Evolutionary conservation across 2,329 filamentous ascomycete genomes (phyloP).

Genomic region (Botrytis byssoidea): DNA sequence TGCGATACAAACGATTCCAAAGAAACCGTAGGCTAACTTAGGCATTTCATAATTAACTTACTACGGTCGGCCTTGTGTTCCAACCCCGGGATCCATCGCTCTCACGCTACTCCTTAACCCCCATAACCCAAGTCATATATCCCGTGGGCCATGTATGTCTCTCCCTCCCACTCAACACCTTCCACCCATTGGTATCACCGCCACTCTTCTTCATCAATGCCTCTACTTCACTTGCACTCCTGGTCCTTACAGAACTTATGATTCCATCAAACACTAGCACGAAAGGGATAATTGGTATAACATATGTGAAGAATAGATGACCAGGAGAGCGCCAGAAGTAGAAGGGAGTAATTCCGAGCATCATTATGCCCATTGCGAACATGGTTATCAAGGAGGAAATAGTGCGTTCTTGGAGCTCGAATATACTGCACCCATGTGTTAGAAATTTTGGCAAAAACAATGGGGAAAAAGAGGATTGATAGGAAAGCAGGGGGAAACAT

Average conservation of each 20-base stretch:
- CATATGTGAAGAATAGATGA: conserved; percentile 62
- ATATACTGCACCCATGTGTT: conserved; percentile 49
- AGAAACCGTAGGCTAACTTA: not conserved
- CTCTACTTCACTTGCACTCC: conserved; percentile 65
- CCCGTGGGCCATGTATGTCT: conserved; percentile 50
- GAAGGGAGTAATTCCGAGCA: conserved; percentile 52
- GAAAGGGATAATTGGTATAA: conserved; percentile 65
- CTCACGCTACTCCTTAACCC: conserved; percentile 35
- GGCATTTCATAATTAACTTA: not conserved
- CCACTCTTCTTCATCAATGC: conserved; percentile 55
- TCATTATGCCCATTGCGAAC: conserved; percentile 52
- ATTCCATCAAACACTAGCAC: conserved; percentile 68
- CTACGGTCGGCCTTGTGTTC: not conserved
- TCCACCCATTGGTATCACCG: conserved; percentile 44
- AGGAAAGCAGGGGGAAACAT: conserved; percentile 21
- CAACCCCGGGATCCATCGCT: too few species aligned
- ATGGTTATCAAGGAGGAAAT: conserved; percentile 54
- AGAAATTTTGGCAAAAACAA: too few species aligned
- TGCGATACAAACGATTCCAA: not conserved
- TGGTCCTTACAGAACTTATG: conserved; percentile 64
- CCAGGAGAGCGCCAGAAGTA: conserved; percentile 44
- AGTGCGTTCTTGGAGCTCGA: conserved; percentile 70
- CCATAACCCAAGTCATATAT: conserved; percentile 48
- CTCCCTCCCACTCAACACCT: conserved; percentile 42
- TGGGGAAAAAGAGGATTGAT: not conserved